Evolutionary conservation across 2,329 filamentous ascomycete genomes (phyloP).

Genomic region (Pyrenochaeta sp.): DNA sequence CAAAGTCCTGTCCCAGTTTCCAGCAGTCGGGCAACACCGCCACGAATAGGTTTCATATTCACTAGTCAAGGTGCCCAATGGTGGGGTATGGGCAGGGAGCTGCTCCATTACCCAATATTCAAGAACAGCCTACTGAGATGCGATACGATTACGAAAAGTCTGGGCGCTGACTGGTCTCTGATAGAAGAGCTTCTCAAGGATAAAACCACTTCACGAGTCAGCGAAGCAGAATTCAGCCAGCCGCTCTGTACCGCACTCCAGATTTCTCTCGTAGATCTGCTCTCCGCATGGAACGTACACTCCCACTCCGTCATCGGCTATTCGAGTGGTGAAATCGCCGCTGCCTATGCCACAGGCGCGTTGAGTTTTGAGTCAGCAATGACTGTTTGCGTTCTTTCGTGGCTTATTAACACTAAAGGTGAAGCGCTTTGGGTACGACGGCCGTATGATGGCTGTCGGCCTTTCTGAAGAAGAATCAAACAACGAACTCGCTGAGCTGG

Average conservation of each 20-base stretch:
- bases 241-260: slow-evolving; percentile 34
- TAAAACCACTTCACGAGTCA: slow-evolving; percentile 10
- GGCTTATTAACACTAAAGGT: slow-evolving; percentile 11
- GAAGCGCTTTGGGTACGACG: slow-evolving; percentile 11
- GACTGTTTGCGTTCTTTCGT: slow-evolving; percentile 20
- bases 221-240: slow-evolving; percentile 25
- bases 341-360: slow-evolving; percentile 29
- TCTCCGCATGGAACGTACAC: slow-evolving; percentile 18
- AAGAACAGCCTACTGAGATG: slow-evolving; percentile 9
- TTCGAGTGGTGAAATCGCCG: slow-evolving; percentile 39
- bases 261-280: slow-evolving; percentile 29
- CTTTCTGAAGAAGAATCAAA: slow-evolving; percentile 24
- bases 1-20: background rate
- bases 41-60: slow-evolving; percentile 42
- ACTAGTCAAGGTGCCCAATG: slow-evolving; percentile 57
- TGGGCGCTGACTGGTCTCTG: slow-evolving; percentile 16
- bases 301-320: slow-evolving; percentile 31
- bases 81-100: slow-evolving; percentile 51
- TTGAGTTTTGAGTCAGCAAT: slow-evolving; percentile 13
- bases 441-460: slow-evolving; percentile 44
- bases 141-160: slow-evolving; percentile 2
- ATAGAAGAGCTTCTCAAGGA: slow-evolving; percentile 17
- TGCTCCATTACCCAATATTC: slow-evolving; percentile 33
- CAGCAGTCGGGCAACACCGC: background rate
- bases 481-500: slow-evolving; percentile 5